A percentile compares a stretch with the other conserved stretches of the same genome.
These are phyloP conservation scores for Cyphellophora attinorum DNA, from an alignment of 2,329 filamentous ascomycete species.

Conservation along the genomic window DNA sequence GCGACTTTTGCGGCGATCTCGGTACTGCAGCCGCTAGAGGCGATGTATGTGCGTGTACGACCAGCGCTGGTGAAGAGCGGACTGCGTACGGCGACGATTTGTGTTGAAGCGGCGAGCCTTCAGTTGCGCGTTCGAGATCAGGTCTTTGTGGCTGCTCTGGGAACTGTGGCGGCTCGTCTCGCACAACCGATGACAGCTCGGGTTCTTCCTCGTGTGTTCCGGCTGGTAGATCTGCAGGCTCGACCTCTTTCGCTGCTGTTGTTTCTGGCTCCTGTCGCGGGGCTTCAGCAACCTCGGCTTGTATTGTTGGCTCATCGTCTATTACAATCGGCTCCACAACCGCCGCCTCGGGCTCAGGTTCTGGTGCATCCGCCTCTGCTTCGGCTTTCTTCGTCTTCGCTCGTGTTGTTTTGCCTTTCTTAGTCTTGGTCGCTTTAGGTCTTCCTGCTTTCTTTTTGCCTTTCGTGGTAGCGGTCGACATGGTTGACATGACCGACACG, in stretches of 20 bases:
- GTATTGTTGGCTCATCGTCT: no score
- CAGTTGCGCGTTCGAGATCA: no score
- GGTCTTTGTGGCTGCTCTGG: no score
- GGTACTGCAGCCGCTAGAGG: constrained; percentile 3
- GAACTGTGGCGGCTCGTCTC: no score
- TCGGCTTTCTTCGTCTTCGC: constrained; percentile 15
- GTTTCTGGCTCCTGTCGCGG: background rate
- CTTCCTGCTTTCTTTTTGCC: constrained; percentile 33
- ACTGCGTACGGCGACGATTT: constrained; percentile 14
- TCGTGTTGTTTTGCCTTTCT: constrained; percentile 25
- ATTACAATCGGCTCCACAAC: no score
- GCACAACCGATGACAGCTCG: no score
- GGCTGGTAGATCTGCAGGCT: constrained; percentile 2
- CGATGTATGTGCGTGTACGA: background rate
- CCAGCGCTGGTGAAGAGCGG: no score
- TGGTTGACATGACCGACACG: constrained; percentile 27
- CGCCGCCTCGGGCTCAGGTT: constrained; percentile 24
- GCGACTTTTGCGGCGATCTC: constrained; percentile 18
- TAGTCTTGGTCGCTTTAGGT: constrained; percentile 19
- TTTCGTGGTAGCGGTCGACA: constrained; percentile 34
- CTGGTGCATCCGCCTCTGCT: constrained; percentile 18
- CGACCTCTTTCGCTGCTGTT: background rate
- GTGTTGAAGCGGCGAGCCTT: constrained; percentile 3
- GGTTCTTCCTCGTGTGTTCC: no score
- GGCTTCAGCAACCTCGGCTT: background rate